phyloP scores from a whole-genome alignment of 257 asterid species.

The Asclepias syriaca region DNA sequence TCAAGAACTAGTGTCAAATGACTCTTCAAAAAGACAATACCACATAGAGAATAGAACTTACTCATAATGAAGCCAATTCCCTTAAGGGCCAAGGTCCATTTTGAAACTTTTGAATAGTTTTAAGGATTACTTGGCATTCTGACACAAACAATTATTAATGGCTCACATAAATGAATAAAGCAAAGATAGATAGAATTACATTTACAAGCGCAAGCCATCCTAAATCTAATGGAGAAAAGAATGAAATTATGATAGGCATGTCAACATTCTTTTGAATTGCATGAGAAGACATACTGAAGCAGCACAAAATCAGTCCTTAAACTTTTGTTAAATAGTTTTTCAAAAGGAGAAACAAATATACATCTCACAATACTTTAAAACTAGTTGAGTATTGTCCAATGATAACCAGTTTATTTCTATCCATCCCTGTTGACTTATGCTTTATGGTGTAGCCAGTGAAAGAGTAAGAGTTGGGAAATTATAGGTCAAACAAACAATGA shows the following conservation, averaged over 20 bases:
- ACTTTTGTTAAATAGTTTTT: not conserved
- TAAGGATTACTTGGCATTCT: not conserved
- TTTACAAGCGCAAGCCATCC: not conserved
- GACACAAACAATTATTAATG: not conserved
- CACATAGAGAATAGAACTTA: not conserved
- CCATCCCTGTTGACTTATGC: not conserved
- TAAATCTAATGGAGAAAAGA: not conserved
- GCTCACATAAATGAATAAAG: not conserved
- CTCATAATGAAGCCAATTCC: not conserved
- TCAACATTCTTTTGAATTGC: not conserved
- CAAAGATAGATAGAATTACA: not conserved
- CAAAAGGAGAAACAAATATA: not conserved
- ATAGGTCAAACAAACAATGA: constrained; percentile 1
- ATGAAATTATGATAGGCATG: not conserved
- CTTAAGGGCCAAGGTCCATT: not conserved
- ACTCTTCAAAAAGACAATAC: not conserved
- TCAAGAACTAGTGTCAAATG: not conserved
- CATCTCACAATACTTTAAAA: not conserved
- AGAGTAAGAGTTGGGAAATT: not conserved
- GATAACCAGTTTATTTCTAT: not conserved
- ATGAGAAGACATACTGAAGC: not conserved
- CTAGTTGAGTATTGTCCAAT: not conserved
- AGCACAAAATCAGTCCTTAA: not conserved
- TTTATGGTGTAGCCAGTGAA: not conserved
- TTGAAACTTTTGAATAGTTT: not conserved